Evolutionary conservation across 352 stramenopile species (phyloP), one percentile per base, ranked within the genome.

Genomic region (Phytophthora capsici): DNA sequence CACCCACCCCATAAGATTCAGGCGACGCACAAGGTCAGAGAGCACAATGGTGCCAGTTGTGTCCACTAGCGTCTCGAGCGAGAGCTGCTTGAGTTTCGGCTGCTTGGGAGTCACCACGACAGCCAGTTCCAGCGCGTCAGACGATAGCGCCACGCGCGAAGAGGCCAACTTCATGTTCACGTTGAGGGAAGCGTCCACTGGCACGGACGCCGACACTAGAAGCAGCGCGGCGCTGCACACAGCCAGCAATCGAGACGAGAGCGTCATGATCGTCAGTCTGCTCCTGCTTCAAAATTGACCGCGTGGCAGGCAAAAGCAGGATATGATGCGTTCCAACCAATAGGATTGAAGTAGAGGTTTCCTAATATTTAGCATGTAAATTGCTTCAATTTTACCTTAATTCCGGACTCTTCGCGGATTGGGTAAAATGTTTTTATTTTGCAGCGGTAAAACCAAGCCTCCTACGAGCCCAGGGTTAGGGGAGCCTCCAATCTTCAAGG

Each of bases 11-110:
- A 13, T 34, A 34, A 34, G 28, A 34, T 34, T 3, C 28, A 34
- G 28, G 20, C 1, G 12, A 76, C 82, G 65, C 49, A 92, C 83
- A 71, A 90, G 52, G 50, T 78, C 79, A 10, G 78, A 85, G 28
- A 85, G 70, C n/a, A 90, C 60, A 8, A 69, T 64, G 36, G 80
- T 63, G 50, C 84, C 84, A 6, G 73, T 77, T 19, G 81, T 89
- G 71, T 93, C 82, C 23, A 93, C 75, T 25, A 93, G 76, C 28
- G 80, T 86, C 55, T 91, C 81, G 47, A 93, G 66, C 36, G 73
- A 81, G 49, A 93, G 45, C 22, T 86, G 71, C 64, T 73, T 77
- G 38, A 91, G 63, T n/a, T 75, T 63, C 3, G 72, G 52, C 59
- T 91, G 82, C 55, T 79, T 61, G 14, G 84, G 84, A 38, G 80